Conservation (phyloP, 371 early-diverging fungal genomes). For the Batkoa obscura region DNA sequence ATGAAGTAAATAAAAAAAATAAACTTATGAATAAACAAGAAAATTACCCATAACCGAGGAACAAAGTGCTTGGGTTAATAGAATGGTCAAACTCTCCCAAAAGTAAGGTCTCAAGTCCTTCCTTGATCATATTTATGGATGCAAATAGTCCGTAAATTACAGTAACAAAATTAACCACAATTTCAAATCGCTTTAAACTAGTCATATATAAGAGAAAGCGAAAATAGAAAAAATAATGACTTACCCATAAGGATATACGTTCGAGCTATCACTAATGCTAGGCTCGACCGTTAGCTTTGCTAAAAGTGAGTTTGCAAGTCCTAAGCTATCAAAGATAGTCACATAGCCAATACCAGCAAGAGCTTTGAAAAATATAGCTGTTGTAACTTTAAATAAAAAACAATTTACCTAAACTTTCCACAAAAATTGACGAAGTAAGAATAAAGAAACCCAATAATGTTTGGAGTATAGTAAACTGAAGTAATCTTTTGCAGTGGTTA, state of each 20-base stretch:
- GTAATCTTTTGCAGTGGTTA: no score
- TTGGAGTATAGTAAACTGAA: no score
- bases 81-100: background rate
- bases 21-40: no score
- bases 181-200: constrained; percentile 3
- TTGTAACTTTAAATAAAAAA: background rate
- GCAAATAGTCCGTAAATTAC: background rate
- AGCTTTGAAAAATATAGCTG: background rate
- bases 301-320: background rate
- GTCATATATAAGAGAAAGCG: no score
- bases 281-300: background rate
- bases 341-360: constrained; percentile 1
- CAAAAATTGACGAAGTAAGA: background rate
- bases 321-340: background rate
- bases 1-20: no score
- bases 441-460: background rate
- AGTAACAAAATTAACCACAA: background rate
- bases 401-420: constrained; percentile 1
- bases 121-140: background rate
- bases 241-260: background rate
- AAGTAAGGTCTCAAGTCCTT: background rate
- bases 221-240: background rate
- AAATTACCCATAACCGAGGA: no score
- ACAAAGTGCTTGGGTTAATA: no score
- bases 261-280: background rate